Evolutionary conservation across 768 basidiomycete species (phyloP).

Genomic region (Tephrocybe rancida): DNA sequence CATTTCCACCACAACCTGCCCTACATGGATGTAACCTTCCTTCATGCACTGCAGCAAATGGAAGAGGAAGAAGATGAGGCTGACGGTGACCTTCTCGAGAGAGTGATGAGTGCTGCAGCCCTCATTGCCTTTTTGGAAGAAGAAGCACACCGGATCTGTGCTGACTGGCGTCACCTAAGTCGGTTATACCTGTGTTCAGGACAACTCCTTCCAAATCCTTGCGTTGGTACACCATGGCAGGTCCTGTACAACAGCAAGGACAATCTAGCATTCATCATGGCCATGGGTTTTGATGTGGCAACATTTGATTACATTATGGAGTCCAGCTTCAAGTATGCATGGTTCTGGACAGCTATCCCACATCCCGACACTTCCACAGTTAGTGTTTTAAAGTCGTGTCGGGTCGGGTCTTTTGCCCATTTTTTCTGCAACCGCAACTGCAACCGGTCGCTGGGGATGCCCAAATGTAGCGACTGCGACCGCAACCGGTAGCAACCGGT

Average conservation of each 20-base stretch:
- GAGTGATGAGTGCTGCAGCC: background rate
- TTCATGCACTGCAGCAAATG: background rate
- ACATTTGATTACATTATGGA: constrained; percentile 25
- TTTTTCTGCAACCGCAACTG: too few species aligned
- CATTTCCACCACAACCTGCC: too few species aligned
- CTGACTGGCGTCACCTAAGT: background rate
- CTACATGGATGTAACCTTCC: background rate
- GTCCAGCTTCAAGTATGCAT: constrained; percentile 30
- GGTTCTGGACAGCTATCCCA: constrained; percentile 20
- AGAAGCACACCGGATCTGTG: background rate
- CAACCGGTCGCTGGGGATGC: too few species aligned
- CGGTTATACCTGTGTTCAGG: background rate
- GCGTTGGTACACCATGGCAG: constrained; percentile 1
- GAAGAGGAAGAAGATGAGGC: background rate
- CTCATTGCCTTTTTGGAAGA: background rate
- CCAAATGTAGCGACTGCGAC: too few species aligned
- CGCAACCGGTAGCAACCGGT: too few species aligned
- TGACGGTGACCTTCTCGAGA: background rate
- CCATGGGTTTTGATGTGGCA: constrained; percentile 5
- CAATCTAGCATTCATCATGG: constrained; percentile 1
- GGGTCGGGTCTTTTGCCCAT: too few species aligned
- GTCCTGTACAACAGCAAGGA: background rate
- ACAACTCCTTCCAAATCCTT: constrained; percentile 2
- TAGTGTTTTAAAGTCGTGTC: too few species aligned
- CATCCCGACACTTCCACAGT: constrained; percentile 20